These are phyloP conservation scores for Astrothelium subdiscretum DNA, from an alignment of 495 filamentous ascomycete genomes.

Conservation along the genomic window DNA sequence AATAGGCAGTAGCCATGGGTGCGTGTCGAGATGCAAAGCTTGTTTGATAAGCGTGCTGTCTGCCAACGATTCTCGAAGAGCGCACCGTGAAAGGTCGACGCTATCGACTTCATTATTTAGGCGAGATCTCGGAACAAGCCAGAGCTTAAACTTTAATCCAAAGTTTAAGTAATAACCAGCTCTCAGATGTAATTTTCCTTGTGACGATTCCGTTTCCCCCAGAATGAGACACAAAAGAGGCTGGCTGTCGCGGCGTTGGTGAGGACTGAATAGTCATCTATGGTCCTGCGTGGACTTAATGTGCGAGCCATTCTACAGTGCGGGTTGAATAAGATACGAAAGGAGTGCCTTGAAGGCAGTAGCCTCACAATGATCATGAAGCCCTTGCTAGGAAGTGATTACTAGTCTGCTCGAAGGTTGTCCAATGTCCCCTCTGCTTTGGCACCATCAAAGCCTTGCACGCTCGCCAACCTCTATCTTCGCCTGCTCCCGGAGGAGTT, in stretches of 20 bases:
- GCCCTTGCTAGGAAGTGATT: background rate
- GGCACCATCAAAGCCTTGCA: background rate
- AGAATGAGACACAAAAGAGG: no score
- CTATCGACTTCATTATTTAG: no score
- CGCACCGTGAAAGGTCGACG: background rate
- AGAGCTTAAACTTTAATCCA: background rate
- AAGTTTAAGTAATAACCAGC: no score
- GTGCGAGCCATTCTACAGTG: no score
- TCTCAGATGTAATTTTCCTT: no score
- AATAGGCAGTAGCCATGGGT: background rate
- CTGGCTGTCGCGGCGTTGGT: no score
- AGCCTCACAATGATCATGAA: background rate
- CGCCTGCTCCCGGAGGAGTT: conserved; percentile 24
- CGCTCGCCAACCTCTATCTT: conserved; percentile 20
- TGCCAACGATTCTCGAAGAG: background rate
- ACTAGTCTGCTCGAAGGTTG: background rate
- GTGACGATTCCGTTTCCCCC: no score
- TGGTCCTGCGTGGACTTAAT: no score
- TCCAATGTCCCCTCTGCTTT: background rate
- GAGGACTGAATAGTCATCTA: no score
- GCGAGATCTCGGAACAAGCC: no score
- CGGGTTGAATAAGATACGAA: no score
- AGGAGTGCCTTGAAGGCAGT: no score
- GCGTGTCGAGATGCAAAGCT: background rate
- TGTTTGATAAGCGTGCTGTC: background rate